Evolutionary conservation across 2,329 filamentous ascomycete genomes (phyloP).

Genomic region (Microdochium trichocladiopsis): DNA sequence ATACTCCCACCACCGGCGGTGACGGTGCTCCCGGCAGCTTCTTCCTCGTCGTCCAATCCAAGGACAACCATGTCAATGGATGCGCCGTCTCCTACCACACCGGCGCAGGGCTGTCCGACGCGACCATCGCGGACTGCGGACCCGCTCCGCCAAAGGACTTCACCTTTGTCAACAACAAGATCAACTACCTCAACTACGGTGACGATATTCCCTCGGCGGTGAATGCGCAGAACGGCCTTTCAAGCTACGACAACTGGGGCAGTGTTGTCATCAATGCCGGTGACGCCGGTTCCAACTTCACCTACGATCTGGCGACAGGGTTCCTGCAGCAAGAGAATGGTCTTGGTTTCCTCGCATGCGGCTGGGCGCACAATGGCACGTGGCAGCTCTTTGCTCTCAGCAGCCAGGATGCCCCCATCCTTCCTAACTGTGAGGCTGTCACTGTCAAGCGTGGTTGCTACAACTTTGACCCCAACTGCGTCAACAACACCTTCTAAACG

Average conservation of each 20-base stretch:
- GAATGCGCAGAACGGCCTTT: not conserved
- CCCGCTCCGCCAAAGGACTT: not conserved
- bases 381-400: not conserved
- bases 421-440: not conserved
- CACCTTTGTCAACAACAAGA: not conserved
- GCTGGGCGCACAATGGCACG: not conserved
- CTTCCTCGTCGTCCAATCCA: not conserved
- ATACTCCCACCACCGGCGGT: not conserved
- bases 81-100: not conserved
- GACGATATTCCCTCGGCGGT: not conserved
- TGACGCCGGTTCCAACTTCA: not conserved
- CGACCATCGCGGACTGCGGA: not conserved
- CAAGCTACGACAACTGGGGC: not conserved
- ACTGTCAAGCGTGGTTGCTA: not conserved
- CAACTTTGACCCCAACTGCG: not conserved
- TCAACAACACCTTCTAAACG: not conserved
- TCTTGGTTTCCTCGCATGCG: not conserved
- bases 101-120: not conserved
- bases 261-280: not conserved
- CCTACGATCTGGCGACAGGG: not conserved
- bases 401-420: not conserved
- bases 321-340: not conserved
- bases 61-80: not conserved
- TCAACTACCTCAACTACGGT: not conserved
- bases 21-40: not conserved